These are phyloP conservation scores for Moelleriella libera DNA, from an alignment of 2,329 filamentous ascomycete genomes.

Conservation along the genomic window DNA sequence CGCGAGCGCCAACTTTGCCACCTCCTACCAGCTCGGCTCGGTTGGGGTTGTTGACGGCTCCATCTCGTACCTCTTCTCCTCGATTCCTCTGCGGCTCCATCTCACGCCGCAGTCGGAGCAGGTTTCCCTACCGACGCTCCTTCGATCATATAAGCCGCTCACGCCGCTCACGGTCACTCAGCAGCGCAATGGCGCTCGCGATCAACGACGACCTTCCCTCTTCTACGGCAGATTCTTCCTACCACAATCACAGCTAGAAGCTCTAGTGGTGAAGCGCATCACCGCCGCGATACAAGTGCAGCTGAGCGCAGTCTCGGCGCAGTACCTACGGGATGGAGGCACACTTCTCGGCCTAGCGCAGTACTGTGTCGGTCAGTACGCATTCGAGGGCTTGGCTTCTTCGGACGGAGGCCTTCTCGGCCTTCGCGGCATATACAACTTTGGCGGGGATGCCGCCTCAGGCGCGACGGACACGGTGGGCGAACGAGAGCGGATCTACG, in stretches of 20 bases:
- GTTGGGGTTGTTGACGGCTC: slow-evolving; percentile 89
- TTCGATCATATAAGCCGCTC: slow-evolving; percentile 72
- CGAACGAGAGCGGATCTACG: slow-evolving; percentile 51
- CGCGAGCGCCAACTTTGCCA: slow-evolving; percentile 83
- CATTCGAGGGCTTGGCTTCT: slow-evolving; percentile 78
- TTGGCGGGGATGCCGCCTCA: slow-evolving; percentile 49
- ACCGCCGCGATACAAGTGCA: slow-evolving; percentile 67
- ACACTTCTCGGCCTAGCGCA: slow-evolving; percentile 61
- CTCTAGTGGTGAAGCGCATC: slow-evolving; percentile 66
- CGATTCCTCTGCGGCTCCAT: slow-evolving; percentile 55
- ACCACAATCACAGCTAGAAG: slow-evolving; percentile 75
- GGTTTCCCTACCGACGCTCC: slow-evolving; percentile 63
- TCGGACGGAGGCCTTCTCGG: slow-evolving; percentile 86
- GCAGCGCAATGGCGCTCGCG: slow-evolving; percentile 13
- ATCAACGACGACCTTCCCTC: slow-evolving; percentile 33
- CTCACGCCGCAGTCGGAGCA: slow-evolving; percentile 54
- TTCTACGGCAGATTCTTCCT: slow-evolving; percentile 71
- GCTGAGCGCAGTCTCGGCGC: slow-evolving; percentile 64
- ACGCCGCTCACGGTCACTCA: slow-evolving; percentile 37
- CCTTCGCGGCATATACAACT: slow-evolving; percentile 84
- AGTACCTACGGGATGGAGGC: slow-evolving; percentile 58
- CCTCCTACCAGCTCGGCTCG: slow-evolving; percentile 81
- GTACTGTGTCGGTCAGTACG: slow-evolving; percentile 78
- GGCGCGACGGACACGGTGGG: slow-evolving; percentile 20
- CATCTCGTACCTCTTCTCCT: slow-evolving; percentile 93